Base-by-base conservation (phyloP, 257 asterid species). In the Jaltomata sinuosa region DNA sequence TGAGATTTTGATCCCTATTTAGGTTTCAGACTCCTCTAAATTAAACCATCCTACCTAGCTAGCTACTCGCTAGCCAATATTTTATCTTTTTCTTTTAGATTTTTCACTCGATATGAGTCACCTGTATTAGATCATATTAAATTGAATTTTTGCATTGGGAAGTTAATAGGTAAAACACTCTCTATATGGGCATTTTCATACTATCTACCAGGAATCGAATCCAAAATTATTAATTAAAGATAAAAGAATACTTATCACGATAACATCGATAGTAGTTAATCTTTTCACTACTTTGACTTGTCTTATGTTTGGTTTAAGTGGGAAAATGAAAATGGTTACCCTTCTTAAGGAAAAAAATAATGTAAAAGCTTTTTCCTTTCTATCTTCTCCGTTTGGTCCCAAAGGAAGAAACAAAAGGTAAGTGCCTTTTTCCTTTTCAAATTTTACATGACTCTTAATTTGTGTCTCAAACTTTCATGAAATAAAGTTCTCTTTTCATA, bases 211-310 rank as follows among this genome's bases (percentile, higher is more conserved):
- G n/a, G n/a, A n/a, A n/a, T n/a, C n/a, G 2, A 1, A 25, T 1
- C 12, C 2, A 0, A 64, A 6, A 64, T 0, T 8, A 14, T 0
- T 29, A 0, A 14, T 1, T 29, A 29, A 64, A 1, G 5, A 29
- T 1, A 0, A 27, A 27, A 0, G 0, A 12, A 0, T 62, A 12
- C 0, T 62, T 62, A 27, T 0, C 0, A 27, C 3, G 12, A 0
- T 0, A 27, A 0, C 11, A 11, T 61, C 1, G 3, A 0, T 25
- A 5, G 27, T 61, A 3, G 25, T 0, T 10, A 1, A 5, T 38
- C 1, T 65, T 32, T 65, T 40, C 34, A 71, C 14, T 40, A 40
- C 32, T 72, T 72, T 27, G 8, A 72, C 2, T 72, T n/a, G 21
- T 40, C 36, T 8, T 12, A 12, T 3, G 8, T 32, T 32, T 9